These are phyloP conservation scores for Chalaropsis thielavioides DNA, from an alignment of 2,329 filamentous ascomycete genomes.

Conservation along the genomic window DNA sequence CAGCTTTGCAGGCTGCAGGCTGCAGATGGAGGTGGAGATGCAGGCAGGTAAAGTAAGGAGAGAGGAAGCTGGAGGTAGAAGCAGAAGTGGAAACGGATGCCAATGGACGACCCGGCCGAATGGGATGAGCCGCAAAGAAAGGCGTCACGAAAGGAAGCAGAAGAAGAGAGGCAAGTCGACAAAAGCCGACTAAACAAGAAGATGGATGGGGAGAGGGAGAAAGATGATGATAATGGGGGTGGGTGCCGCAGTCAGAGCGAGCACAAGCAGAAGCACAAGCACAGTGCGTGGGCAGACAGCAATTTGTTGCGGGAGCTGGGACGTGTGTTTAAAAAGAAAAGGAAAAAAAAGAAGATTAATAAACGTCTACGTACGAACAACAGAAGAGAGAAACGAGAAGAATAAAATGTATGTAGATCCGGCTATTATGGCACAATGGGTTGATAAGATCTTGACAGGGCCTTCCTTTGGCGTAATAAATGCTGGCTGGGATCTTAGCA, in stretches of 20 bases:
- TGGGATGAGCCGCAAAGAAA: background rate
- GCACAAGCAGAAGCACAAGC: background rate
- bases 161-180: background rate
- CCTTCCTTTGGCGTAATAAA: slow-evolving; percentile 3
- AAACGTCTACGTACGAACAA: background rate
- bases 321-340: background rate
- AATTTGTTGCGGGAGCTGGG: background rate
- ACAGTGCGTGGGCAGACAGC: background rate
- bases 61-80: background rate
- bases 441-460: slow-evolving; percentile 4
- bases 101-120: background rate
- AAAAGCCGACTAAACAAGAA: background rate
- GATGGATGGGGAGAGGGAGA: background rate
- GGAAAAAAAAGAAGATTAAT: background rate
- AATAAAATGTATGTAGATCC: slow-evolving; percentile 3
- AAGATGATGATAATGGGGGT: background rate
- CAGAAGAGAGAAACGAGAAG: background rate
- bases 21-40: background rate
- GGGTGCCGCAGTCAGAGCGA: background rate
- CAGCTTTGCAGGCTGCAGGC: background rate
- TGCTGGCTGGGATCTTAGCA: background rate
- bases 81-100: background rate
- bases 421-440: slow-evolving; percentile 6
- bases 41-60: too few relatives aligned
- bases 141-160: background rate